These are phyloP conservation scores for Colletotrichum tropicicola DNA, from an alignment of 2,329 filamentous ascomycete genomes.

Conservation along the genomic window DNA sequence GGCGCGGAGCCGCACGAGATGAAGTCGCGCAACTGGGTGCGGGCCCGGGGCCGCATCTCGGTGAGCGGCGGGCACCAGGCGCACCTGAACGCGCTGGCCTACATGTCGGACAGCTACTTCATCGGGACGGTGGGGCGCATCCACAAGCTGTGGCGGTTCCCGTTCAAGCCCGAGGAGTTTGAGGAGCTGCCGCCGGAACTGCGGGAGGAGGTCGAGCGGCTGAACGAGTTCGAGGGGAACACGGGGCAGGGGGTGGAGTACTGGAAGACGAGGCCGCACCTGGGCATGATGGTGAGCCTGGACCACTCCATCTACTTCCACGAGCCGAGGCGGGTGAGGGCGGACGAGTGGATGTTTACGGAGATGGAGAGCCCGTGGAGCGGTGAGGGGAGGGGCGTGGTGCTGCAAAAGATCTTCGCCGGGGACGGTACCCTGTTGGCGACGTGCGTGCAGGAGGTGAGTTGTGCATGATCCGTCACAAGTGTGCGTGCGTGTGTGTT, in stretches of 20 bases:
- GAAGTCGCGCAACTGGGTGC: slow-evolving; percentile 69
- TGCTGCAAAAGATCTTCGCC: slow-evolving; percentile 78
- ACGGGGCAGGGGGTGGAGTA: slow-evolving; percentile 55
- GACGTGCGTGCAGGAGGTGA: slow-evolving; percentile 82
- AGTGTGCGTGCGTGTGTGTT: not conserved
- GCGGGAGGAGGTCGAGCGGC: slow-evolving; percentile 44
- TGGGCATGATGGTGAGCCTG: slow-evolving; percentile 88
- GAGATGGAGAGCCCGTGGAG: slow-evolving; percentile 86
- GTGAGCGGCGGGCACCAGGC: slow-evolving; percentile 78
- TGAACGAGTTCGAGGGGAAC: slow-evolving; percentile 54
- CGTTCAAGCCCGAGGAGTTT: slow-evolving; percentile 61
- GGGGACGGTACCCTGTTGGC: slow-evolving; percentile 78
- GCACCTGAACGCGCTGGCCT: slow-evolving; percentile 88
- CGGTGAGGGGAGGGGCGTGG: slow-evolving; percentile 79
- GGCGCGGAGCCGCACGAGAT: slow-evolving; percentile 46
- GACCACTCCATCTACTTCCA: slow-evolving; percentile 80
- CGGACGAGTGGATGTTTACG: slow-evolving; percentile 80
- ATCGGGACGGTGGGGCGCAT: slow-evolving; percentile 87
- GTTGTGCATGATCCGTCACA: slow-evolving; percentile 31
- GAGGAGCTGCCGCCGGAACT: slow-evolving; percentile 55
- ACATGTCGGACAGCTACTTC: slow-evolving; percentile 93
- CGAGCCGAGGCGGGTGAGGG: slow-evolving; percentile 64
- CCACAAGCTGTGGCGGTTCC: slow-evolving; percentile 82
- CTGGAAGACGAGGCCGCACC: slow-evolving; percentile 59
- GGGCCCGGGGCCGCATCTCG: slow-evolving; percentile 78